A percentile compares a stretch with the other conserved stretches of the same genome.
These are phyloP conservation scores for Mallotus nudiflorus DNA, from an alignment of 345 rosid genomes.

Conservation along the genomic window DNA sequence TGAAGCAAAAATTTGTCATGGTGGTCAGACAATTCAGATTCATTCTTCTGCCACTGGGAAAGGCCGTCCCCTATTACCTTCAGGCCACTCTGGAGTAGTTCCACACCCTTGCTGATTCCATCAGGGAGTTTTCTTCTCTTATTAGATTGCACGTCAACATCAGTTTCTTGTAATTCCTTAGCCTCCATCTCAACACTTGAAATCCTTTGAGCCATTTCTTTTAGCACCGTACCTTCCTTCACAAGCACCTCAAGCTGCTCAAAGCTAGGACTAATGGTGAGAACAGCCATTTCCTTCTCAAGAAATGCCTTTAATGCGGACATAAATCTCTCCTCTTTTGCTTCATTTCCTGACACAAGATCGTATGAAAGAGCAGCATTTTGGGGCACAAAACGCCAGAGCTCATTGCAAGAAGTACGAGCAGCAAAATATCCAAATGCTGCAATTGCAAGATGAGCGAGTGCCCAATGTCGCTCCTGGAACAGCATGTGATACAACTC, in stretches of 20 bases:
- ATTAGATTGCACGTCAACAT: slow-evolving; percentile 36
- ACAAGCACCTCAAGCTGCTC: slow-evolving; percentile 53
- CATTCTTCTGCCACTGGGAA: slow-evolving; percentile 54
- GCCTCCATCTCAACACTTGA: slow-evolving; percentile 20
- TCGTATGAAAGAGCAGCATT: slow-evolving; percentile 86
- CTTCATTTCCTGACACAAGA: slow-evolving; percentile 50
- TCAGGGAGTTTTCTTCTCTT: slow-evolving; percentile 87
- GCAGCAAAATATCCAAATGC: slow-evolving; percentile 88
- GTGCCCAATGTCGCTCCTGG: slow-evolving; percentile 79
- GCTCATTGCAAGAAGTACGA: slow-evolving; percentile 69
- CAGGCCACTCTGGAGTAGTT: slow-evolving; percentile 71
- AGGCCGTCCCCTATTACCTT: slow-evolving; percentile 62
- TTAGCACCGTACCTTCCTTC: slow-evolving; percentile 59
- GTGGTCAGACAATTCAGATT: slow-evolving; percentile 41
- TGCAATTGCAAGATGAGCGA: slow-evolving; percentile 63
- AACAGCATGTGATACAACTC: slow-evolving; percentile 77
- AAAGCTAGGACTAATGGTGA: slow-evolving; percentile 31
- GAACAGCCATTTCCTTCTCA: slow-evolving; percentile 72
- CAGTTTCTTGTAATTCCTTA: slow-evolving; percentile 36
- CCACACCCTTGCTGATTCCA: slow-evolving; percentile 70
- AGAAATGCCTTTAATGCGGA: slow-evolving; percentile 71
- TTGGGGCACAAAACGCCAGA: slow-evolving; percentile 87
- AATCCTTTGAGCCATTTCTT: slow-evolving; percentile 39
- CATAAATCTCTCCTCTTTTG: slow-evolving; percentile 70
- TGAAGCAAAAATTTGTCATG: slow-evolving; percentile 59